Conservation (phyloP, 495 filamentous ascomycete genomes). For the Melanomma pulvis-pyrius region DNA sequence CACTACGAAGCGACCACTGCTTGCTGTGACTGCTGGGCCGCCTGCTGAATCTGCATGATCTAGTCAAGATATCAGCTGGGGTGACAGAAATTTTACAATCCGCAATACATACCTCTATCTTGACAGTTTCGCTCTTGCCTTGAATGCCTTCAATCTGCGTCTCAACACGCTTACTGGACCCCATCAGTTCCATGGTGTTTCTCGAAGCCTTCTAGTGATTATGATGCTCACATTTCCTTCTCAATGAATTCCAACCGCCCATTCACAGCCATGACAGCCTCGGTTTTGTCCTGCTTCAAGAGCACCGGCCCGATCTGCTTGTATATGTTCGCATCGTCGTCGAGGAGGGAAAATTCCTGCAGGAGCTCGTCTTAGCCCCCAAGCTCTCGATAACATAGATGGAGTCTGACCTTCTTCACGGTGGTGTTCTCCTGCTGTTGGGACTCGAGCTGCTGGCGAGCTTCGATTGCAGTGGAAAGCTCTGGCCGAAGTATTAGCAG, state of each 20-base stretch:
- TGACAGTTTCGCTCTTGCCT: conserved; percentile 80
- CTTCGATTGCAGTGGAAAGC: conserved; percentile 70
- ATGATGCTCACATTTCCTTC: conserved; percentile 77
- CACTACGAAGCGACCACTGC: conserved; percentile 3
- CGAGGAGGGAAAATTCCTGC: conserved; percentile 79
- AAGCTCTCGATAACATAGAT: not conserved
- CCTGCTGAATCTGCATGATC: conserved; percentile 44
- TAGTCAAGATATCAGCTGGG: conserved; percentile 5
- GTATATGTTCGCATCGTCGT: conserved; percentile 84
- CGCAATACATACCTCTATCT: conserved; percentile 59
- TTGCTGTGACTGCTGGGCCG: conserved; percentile 31
- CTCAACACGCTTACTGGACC: conserved; percentile 77
- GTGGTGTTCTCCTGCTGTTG: conserved; percentile 90
- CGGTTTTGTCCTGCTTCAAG: conserved; percentile 87
- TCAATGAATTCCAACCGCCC: conserved; percentile 88
- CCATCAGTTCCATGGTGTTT: conserved; percentile 17
- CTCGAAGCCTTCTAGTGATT: not conserved
- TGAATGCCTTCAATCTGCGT: conserved; percentile 76
- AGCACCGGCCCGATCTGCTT: conserved; percentile 92
- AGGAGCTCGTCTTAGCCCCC: not conserved
- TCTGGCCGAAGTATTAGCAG: conserved; percentile 61
- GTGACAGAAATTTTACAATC: not conserved
- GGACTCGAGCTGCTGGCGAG: conserved; percentile 91
- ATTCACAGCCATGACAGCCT: conserved; percentile 87
- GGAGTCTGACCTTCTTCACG: conserved; percentile 70